Evolutionary conservation across 1,284 basidiomycete species (phyloP), one percentile per base, ranked within the genome.

Genomic region (Athelia sp.): DNA sequence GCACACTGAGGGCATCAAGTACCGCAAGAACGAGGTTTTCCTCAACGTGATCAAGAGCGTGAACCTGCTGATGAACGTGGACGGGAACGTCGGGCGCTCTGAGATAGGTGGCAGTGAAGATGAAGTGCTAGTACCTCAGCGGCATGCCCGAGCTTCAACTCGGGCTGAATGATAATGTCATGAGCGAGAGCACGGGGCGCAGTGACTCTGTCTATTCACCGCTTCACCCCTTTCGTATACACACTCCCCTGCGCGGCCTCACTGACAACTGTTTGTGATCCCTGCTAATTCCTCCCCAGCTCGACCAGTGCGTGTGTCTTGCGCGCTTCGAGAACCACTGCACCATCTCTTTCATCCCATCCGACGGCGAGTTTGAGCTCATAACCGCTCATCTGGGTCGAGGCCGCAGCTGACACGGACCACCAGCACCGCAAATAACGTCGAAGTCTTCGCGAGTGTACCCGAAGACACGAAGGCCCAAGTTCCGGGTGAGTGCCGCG

Each of bases 241-340:
- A n/a, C 22, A 13, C n/a, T 47, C n/a, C n/a, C n/a, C n/a, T n/a
- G n/a, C n/a, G n/a, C n/a, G n/a, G n/a, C n/a, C n/a, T n/a, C n/a
- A n/a, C n/a, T n/a, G n/a, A n/a, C n/a, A n/a, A n/a, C n/a, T n/a
- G n/a, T n/a, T n/a, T n/a, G n/a, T n/a, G n/a, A 44, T 32, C 31
- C 40, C 34, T 46, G 13, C 22, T 21, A 42, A 17, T 29, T 29
- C 3, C 21, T n/a, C 26, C 46, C 21, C 62, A 93, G 93, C 94
- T 99, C 74, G 97, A 99, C 66, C 97, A 99, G 76, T 99, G 97
- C 64, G 97, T 99, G 14, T 90, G 97, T n/a, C 78, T 99, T n/a
- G 91, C 94, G 6, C 84, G 96, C 14, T 99, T 99, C 65, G 97
- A 99, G 63, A 98, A 98, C 69, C 97, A 99, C 72, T 85, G 97